Evolutionary conservation across 768 basidiomycete genomes (phyloP).

Genomic region (Naganishia onofrii): DNA sequence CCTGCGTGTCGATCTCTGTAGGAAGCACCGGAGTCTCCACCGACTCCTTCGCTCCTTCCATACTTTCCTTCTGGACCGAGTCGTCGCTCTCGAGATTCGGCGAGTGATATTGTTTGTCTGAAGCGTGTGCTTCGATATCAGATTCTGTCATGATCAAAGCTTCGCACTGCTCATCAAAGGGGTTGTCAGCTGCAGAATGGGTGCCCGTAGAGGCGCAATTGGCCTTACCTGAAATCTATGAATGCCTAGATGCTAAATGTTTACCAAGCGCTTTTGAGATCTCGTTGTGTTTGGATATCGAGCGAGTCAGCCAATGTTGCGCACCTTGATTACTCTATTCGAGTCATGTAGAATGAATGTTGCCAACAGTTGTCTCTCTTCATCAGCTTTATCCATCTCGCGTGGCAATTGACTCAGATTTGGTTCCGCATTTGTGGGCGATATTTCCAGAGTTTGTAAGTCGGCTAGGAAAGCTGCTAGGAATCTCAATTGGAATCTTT

Average conservation of each 20-base stretch:
- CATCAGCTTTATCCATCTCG: background rate
- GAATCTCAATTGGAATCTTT: no score
- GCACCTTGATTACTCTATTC: background rate
- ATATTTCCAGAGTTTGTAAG: background rate
- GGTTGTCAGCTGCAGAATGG: background rate
- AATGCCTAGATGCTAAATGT: background rate
- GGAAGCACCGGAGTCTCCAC: background rate
- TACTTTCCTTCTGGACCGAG: background rate
- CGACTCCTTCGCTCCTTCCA: background rate
- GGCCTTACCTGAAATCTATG: background rate
- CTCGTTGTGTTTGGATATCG: background rate
- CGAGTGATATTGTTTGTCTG: background rate
- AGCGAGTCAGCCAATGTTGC: background rate
- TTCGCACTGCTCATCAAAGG: background rate
- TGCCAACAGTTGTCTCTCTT: slow-evolving; percentile 8
- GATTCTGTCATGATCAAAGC: background rate
- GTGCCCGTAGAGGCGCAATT: background rate
- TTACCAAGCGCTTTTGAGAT: background rate
- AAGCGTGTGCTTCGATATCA: background rate
- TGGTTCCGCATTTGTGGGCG: background rate
- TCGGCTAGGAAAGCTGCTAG: no score
- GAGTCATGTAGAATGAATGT: no score
- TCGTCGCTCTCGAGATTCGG: background rate
- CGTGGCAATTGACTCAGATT: slow-evolving; percentile 1
- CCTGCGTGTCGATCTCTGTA: background rate